phyloP scores from a whole-genome alignment of 176 grass and related monocot genomes.

The Dactylis glomerata region DNA sequence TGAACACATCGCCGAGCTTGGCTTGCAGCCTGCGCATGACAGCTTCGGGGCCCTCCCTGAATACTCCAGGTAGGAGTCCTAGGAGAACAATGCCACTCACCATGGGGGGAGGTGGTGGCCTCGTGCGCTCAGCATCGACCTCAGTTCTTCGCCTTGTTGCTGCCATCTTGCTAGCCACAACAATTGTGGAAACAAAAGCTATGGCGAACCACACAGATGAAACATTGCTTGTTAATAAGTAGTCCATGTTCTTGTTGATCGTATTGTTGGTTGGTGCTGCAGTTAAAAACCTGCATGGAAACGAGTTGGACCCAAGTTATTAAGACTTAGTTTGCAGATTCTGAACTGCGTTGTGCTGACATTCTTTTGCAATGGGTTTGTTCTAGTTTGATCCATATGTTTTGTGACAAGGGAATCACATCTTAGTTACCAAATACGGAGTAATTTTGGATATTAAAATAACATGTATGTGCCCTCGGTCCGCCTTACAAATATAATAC shows the following conservation, averaged over 20 bases:
- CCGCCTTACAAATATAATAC: no score
- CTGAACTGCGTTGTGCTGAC: no score
- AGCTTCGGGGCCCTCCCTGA: constrained; percentile 14
- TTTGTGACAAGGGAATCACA: no score
- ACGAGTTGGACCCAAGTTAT: no score
- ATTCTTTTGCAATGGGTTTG: no score
- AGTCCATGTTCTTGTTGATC: background rate
- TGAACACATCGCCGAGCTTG: constrained; percentile 45
- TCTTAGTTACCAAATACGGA: no score
- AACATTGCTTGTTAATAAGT: background rate
- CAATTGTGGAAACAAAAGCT: background rate
- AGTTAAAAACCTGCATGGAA: no score
- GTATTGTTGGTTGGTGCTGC: background rate
- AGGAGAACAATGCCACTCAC: background rate
- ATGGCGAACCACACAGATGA: background rate
- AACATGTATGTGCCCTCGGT: no score
- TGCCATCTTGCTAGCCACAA: background rate
- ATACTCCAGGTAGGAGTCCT: background rate
- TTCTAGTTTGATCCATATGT: no score
- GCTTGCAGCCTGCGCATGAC: constrained; percentile 26
- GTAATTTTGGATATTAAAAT: no score
- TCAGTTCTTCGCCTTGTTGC: background rate
- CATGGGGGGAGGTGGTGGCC: constrained; percentile 6
- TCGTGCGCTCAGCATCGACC: background rate
- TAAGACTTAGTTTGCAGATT: no score